phyloP scores from a whole-genome alignment of 192 early-diverging fungal species.

The Backusella parvicylindrica region DNA sequence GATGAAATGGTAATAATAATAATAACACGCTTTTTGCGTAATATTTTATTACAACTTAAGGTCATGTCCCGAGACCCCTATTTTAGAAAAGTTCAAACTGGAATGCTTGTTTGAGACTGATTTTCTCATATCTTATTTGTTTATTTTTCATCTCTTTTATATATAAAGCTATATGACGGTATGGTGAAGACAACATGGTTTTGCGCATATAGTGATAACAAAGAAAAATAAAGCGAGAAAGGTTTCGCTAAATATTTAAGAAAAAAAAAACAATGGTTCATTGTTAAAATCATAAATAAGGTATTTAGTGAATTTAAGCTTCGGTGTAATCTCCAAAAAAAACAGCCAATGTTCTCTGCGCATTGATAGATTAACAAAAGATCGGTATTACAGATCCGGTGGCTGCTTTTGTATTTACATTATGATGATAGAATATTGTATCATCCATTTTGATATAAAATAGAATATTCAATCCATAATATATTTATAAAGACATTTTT shows the following conservation, averaged over 20 bases:
- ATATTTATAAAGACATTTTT: not conserved
- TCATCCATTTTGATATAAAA: not conserved
- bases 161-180: not conserved
- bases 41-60: not conserved
- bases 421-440: not conserved
- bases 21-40: not conserved
- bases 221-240: not conserved
- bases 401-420: not conserved
- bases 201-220: not conserved
- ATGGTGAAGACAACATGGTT: not conserved
- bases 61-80: not conserved
- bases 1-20: not conserved
- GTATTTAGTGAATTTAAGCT: not conserved
- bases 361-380: conserved; percentile 1
- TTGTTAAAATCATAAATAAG: not conserved
- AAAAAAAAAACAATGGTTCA: not conserved
- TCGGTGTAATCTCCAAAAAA: not conserved
- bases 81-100: not conserved
- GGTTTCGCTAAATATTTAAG: not conserved
- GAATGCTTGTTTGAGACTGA: not conserved
- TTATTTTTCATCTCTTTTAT: not conserved
- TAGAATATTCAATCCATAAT: not conserved
- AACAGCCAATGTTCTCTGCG: not conserved
- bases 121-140: not conserved
- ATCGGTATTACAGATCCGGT: not conserved